These are phyloP conservation scores for Sugiyamaella paludigena DNA, from an alignment of 1,139 yeast species.

Conservation along the genomic window DNA sequence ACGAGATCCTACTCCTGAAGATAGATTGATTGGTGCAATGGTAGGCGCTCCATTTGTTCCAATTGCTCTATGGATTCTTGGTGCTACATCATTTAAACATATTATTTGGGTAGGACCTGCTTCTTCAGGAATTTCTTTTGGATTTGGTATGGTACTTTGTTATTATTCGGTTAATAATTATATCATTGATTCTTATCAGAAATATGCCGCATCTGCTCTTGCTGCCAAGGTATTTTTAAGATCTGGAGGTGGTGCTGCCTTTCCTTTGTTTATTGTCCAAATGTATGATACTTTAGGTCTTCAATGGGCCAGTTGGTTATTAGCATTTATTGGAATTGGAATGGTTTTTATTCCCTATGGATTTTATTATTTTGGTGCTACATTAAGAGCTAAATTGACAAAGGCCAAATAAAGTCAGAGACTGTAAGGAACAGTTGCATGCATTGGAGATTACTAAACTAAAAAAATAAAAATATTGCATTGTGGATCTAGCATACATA, in stretches of 20 bases:
- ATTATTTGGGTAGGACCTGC: slow-evolving; percentile 95
- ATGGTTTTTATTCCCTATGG: slow-evolving; percentile 80
- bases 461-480: neutral
- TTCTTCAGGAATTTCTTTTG: slow-evolving; percentile 85
- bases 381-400: slow-evolving; percentile 51
- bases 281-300: slow-evolving; percentile 74
- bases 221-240: slow-evolving; percentile 88
- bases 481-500: neutral
- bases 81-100: slow-evolving; percentile 79
- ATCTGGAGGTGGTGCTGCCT: slow-evolving; percentile 84
- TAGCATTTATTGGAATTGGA: slow-evolving; percentile 80
- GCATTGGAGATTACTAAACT: neutral
- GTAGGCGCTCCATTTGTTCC: slow-evolving; percentile 89
- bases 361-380: slow-evolving; percentile 68
- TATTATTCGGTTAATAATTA: slow-evolving; percentile 86
- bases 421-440: neutral
- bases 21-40: slow-evolving; percentile 83
- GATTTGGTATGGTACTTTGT: slow-evolving; percentile 87
- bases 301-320: slow-evolving; percentile 79
- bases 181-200: slow-evolving; percentile 82
- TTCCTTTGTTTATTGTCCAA: slow-evolving; percentile 76
- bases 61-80: slow-evolving; percentile 78
- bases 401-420: neutral
- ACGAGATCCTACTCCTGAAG: slow-evolving; percentile 80
- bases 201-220: slow-evolving; percentile 85